Evolutionary conservation across 2,329 filamentous ascomycete species (phyloP).

Genomic region (Grosmannia clavigera): DNA sequence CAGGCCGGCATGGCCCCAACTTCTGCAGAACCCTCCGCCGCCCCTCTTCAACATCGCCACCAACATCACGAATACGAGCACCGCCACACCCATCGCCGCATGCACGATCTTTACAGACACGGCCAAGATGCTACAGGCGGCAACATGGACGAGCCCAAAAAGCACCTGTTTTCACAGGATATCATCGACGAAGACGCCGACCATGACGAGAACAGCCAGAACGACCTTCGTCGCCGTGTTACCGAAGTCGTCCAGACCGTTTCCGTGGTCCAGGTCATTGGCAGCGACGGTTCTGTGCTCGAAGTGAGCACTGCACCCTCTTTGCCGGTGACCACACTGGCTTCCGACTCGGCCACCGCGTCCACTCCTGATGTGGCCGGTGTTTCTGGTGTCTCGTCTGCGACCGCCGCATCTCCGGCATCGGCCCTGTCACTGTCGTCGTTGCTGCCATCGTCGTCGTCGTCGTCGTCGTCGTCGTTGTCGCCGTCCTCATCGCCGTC

Average conservation of each 20-base stretch:
- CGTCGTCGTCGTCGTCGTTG: not conserved
- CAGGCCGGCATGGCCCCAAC: constrained; percentile 24
- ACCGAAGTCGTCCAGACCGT: constrained; percentile 40
- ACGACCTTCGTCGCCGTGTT: constrained; percentile 20
- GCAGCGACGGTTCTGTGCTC: constrained; percentile 32
- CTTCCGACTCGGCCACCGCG: not conserved
- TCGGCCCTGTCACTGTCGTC: not conserved
- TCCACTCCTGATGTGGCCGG: not conserved
- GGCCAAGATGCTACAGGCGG: not conserved
- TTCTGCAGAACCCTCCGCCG: not conserved
- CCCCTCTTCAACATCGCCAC: not conserved
- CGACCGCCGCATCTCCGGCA: not conserved
- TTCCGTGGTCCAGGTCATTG: constrained; percentile 40
- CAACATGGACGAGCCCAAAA: not conserved
- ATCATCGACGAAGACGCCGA: not conserved
- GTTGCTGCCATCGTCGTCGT: not conserved
- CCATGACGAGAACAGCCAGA: not conserved
- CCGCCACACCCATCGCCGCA: constrained; percentile 13
- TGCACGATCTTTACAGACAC: not conserved
- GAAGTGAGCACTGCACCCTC: constrained; percentile 8
- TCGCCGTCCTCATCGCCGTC: not conserved
- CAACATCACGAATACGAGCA: constrained; percentile 5
- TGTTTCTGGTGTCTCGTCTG: not conserved
- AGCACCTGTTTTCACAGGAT: not conserved
- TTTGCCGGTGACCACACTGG: not conserved